phyloP scores from a whole-genome alignment of 139 green algal species.

The Ulvella scutata region DNA sequence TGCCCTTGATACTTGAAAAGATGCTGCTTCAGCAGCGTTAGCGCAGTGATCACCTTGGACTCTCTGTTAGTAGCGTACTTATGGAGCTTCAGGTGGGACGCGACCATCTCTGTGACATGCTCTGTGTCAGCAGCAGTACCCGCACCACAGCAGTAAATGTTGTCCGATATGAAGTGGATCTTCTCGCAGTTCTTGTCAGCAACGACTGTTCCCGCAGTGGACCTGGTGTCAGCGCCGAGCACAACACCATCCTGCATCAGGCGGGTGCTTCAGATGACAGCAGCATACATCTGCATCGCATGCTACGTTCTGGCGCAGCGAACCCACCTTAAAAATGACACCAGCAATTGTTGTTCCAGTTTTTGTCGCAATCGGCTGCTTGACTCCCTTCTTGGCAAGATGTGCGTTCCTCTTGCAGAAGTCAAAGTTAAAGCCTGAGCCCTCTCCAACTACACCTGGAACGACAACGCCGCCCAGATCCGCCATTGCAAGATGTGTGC shows the following conservation, averaged over 20 bases:
- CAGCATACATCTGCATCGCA: background rate
- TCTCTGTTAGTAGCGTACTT: slow-evolving; percentile 63
- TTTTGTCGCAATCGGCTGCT: slow-evolving; percentile 57
- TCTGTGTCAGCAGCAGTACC: slow-evolving; percentile 95
- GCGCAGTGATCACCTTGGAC: slow-evolving; percentile 73
- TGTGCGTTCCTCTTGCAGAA: slow-evolving; percentile 72
- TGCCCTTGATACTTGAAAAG: slow-evolving; percentile 97
- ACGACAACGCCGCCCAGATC: background rate
- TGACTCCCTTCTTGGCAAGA: slow-evolving; percentile 52
- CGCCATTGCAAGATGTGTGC: no score
- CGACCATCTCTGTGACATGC: slow-evolving; percentile 93
- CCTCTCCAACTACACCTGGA: slow-evolving; percentile 6
- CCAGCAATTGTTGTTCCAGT: slow-evolving; percentile 96
- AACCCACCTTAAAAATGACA: slow-evolving; percentile 78
- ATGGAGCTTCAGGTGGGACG: slow-evolving; percentile 79
- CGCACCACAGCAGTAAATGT: slow-evolving; percentile 97
- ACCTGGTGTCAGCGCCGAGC: slow-evolving; percentile 91
- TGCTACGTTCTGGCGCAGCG: background rate
- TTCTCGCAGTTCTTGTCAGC: slow-evolving; percentile 99
- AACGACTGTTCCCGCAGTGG: slow-evolving; percentile 86
- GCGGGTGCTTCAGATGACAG: background rate
- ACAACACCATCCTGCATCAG: slow-evolving; percentile 84
- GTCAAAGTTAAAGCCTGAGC: slow-evolving; percentile 82
- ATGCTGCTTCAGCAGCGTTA: slow-evolving; percentile 94
- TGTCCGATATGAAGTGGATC: slow-evolving; percentile 95